Evolutionary conservation across 352 stramenopile species (phyloP), one percentile per base, ranked within the genome.

Genomic region (Lagenidium giganteum): DNA sequence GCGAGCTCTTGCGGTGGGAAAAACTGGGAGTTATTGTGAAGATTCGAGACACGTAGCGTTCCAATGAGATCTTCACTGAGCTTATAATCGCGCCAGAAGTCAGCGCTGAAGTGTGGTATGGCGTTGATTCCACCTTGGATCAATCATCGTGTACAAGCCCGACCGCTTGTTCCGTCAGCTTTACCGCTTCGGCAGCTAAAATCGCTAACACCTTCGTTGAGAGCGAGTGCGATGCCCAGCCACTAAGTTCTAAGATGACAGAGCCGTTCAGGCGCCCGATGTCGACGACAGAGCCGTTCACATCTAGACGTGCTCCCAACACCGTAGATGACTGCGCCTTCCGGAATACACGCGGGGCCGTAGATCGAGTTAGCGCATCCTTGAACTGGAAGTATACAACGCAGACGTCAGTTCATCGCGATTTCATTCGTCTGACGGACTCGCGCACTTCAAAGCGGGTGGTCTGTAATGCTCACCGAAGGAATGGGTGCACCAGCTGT

Each of bases 81-180:
- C 9, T 20, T 43, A 35, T 73, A 83, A 28, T 67, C 60, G 1
- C 59, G 47, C 64, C 64, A 83, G 47, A 73, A 83, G 41, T 70
- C 55, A 5, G 59, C 49, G 14, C 39, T 52, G 18, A 61, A 65
- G n/a, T 38, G 42, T 2, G 32, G 9, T 0, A 29, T 47, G 1
- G 27, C 24, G 14, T 60, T 54, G 8, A 53, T 34, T 11, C 33
- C 51, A 0, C 58, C 25, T 0, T 47, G 27, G 5, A 78, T 71
- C 58, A 3, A 32, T 42, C 11, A 57, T 70, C 7, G 69, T 82
- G 52, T 74, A 78, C 12, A 75, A 14, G 0, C 66, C 63, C 1
- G 52, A 51, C 1, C 57, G 62, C 21, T 73, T 57, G 52, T 76
- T 71, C 4, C 48, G 50, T 42, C 76, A 83, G 16, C 71, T 40